Evolutionary conservation across 768 basidiomycete species (phyloP).

Genomic region (Glaciozyma antarctica): DNA sequence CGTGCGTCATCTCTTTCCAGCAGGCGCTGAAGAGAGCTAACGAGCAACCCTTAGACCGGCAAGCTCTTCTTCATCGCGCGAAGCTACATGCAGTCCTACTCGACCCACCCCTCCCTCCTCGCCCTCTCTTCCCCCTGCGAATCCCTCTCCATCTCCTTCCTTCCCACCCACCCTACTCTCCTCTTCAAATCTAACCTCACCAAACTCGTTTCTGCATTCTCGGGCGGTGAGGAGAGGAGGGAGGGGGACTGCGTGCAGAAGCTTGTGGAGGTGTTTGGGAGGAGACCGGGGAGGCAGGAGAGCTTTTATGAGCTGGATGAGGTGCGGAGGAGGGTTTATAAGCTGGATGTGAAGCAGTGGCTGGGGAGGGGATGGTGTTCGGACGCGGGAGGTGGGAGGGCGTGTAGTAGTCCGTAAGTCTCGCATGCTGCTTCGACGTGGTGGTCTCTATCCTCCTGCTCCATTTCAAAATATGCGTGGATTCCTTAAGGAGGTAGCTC

Average conservation of each 20-base stretch:
- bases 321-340: constrained; percentile 2
- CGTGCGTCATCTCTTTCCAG: not conserved
- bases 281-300: not conserved
- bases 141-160: not conserved
- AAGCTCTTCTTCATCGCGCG: constrained; percentile 2
- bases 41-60: not conserved
- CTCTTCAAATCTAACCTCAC: constrained; percentile 10
- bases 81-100: constrained; percentile 1
- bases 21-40: too few species aligned
- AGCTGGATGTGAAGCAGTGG: not conserved
- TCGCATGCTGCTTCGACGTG: too few species aligned
- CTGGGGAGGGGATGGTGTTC: not conserved
- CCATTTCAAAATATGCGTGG: too few species aligned
- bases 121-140: constrained; percentile 2
- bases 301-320: not conserved
- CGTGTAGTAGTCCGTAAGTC: not conserved
- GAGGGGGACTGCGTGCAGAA: not conserved
- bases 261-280: not conserved
- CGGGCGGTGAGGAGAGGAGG: not conserved
- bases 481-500: too few species aligned
- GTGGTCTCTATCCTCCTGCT: too few species aligned
- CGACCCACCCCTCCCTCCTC: not conserved
- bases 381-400: not conserved
- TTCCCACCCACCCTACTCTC: not conserved
- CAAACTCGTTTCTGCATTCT: not conserved